Conservation (phyloP, 2,329 filamentous ascomycete genomes). For the Thermothelomyces thermophilus region DNA sequence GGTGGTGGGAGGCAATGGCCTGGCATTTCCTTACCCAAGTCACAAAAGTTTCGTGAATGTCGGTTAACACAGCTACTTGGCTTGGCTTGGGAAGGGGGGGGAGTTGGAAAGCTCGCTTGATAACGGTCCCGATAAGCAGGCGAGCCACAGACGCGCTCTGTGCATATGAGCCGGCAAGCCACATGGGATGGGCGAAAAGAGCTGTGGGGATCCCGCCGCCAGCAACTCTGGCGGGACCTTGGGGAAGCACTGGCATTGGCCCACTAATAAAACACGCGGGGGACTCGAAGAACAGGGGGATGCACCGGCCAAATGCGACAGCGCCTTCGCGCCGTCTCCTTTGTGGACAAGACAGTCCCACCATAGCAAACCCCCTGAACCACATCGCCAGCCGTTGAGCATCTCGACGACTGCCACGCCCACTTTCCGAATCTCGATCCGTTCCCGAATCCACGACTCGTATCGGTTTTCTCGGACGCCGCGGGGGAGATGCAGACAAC, state of each 20-base stretch:
- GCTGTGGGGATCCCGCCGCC: background rate
- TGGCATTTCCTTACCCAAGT: constrained; percentile 21
- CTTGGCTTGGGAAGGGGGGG: too few relatives aligned
- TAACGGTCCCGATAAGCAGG: background rate
- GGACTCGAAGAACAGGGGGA: constrained; percentile 5
- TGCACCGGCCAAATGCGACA: constrained; percentile 14
- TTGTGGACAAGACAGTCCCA: constrained; percentile 10
- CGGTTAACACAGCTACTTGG: too few relatives aligned
- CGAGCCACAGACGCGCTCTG: background rate
- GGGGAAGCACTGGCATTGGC: background rate
- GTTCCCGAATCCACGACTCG: background rate
- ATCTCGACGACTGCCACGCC: background rate
- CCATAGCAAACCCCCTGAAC: constrained; percentile 18
- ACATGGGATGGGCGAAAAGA: background rate
- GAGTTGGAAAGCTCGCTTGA: background rate
- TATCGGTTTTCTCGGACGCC: background rate
- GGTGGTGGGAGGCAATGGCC: constrained; percentile 11
- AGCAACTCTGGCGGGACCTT: too few relatives aligned
- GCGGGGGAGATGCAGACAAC: constrained; percentile 8
- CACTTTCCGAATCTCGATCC: background rate
- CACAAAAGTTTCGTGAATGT: too few relatives aligned
- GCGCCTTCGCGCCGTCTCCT: constrained; percentile 12
- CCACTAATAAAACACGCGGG: constrained; percentile 12
- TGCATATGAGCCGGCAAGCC: constrained; percentile 1
- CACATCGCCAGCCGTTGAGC: constrained; percentile 1